Percentiles rank a stretch among this genome's conserved stretches.
Evolutionary conservation across 257 asterid genomes (phyloP).

Genomic region (Solanum boliviense): DNA sequence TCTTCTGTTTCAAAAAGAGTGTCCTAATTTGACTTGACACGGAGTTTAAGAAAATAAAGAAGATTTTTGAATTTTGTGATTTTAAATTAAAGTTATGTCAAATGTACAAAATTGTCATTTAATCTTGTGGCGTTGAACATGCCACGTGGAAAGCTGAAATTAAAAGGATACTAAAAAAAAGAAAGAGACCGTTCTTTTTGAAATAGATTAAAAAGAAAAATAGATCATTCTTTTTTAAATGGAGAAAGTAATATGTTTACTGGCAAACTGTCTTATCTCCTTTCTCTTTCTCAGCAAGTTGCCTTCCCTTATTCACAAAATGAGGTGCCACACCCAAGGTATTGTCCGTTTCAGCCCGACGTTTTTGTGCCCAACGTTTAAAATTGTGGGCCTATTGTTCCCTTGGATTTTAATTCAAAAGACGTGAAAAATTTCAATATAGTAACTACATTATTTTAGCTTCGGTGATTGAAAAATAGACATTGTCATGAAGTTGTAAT

Average conservation of each 20-base stretch:
- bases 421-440: background rate
- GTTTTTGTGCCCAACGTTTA: background rate
- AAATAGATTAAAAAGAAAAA: rapidly evolving
- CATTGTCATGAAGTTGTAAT: background rate
- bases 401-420: background rate
- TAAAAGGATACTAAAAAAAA: too few species aligned
- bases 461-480: background rate
- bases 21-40: rapidly evolving
- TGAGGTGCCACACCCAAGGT: background rate
- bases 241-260: background rate
- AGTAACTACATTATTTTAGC: background rate
- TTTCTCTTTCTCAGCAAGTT: background rate
- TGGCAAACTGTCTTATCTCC: background rate
- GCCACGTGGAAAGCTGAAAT: rapidly evolving
- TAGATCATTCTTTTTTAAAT: too few species aligned
- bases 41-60: rapidly evolving
- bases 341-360: background rate
- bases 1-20: too few species aligned
- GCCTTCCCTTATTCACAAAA: background rate
- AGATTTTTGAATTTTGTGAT: rapidly evolving
- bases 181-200: rapidly evolving
- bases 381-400: background rate
- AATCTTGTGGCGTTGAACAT: too few species aligned
- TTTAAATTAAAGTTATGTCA: too few species aligned
- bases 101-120: too few species aligned